These are phyloP conservation scores for Cokeromyces recurvatus DNA, from an alignment of 371 early-diverging fungal species.

Conservation along the genomic window DNA sequence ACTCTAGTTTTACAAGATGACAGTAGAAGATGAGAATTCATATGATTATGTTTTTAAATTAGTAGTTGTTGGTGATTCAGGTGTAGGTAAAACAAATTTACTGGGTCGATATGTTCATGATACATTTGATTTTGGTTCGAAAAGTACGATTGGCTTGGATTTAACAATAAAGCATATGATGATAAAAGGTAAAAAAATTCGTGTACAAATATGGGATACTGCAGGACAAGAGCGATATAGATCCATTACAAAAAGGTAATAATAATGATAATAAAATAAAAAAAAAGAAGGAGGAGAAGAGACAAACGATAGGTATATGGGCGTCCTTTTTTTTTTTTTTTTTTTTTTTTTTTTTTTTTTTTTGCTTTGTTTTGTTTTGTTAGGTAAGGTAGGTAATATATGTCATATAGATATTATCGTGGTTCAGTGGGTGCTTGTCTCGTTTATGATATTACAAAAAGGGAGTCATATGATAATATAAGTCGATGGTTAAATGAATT, in stretches of 20 bases:
- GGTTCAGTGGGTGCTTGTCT: slow-evolving; percentile 29
- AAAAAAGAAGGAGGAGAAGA: not conserved
- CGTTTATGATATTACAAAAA: slow-evolving; percentile 57
- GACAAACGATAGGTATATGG: too few species aligned
- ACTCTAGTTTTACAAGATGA: too few species aligned
- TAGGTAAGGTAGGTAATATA: too few species aligned
- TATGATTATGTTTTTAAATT: slow-evolving; percentile 45
- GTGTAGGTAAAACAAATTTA: slow-evolving; percentile 43
- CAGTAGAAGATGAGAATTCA: slow-evolving; percentile 11
- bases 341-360: too few species aligned
- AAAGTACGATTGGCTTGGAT: slow-evolving; percentile 98
- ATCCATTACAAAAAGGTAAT: slow-evolving; percentile 53
- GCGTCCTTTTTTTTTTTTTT: too few species aligned
- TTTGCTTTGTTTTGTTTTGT: not conserved
- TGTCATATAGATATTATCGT: slow-evolving; percentile 22
- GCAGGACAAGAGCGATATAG: slow-evolving; percentile 71
- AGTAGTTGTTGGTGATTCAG: slow-evolving; percentile 34
- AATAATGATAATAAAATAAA: not conserved
- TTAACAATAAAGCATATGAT: slow-evolving; percentile 53
- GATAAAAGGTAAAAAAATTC: slow-evolving; percentile 20
- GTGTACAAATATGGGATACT: slow-evolving; percentile 84
- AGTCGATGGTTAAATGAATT: slow-evolving; percentile 74
- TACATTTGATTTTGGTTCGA: slow-evolving; percentile 92
- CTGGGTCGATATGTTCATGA: slow-evolving; percentile 69
- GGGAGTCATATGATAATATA: slow-evolving; percentile 7